Conservation (phyloP, 257 asterid genomes). For the Echites panduratus region DNA sequence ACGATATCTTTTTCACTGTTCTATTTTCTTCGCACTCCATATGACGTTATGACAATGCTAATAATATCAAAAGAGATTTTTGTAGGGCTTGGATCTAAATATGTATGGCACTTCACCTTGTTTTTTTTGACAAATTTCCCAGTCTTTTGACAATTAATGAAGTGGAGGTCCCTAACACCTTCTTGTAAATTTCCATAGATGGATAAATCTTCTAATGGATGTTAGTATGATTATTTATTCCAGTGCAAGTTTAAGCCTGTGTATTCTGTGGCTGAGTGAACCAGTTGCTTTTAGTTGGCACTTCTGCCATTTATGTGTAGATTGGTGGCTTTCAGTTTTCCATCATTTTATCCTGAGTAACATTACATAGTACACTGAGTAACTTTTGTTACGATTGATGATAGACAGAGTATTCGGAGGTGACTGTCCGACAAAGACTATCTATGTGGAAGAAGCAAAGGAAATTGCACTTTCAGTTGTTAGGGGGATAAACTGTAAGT, state of each 20-base stretch:
- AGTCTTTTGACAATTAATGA: background rate
- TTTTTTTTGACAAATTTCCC: background rate
- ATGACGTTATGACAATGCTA: background rate
- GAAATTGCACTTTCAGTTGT: conserved; percentile 92
- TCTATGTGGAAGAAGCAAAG: conserved; percentile 77
- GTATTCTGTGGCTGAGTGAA: background rate
- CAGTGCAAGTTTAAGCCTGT: background rate
- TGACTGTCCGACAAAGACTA: conserved; percentile 74
- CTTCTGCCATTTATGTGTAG: background rate
- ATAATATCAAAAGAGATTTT: conserved; percentile 6
- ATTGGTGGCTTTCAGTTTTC: background rate
- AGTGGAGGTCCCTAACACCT: conserved; percentile 83
- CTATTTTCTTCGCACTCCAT: conserved; percentile 10
- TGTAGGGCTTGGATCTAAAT: conserved; percentile 15
- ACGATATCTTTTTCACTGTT: conserved; percentile 19
- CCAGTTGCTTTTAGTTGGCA: background rate
- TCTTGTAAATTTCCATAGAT: conserved; percentile 78
- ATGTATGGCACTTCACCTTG: conserved; percentile 6
- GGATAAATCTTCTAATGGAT: background rate
- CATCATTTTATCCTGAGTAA: background rate
- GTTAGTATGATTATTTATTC: background rate
- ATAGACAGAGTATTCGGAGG: conserved; percentile 90
- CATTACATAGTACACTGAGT: background rate
- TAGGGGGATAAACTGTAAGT: conserved; percentile 92
- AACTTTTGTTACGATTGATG: conserved; percentile 12